Percentiles rank a stretch among this genome's conserved stretches.
phyloP scores from a whole-genome alignment of 352 stramenopile genomes.

The Pelagophyceae sp. region DNA sequence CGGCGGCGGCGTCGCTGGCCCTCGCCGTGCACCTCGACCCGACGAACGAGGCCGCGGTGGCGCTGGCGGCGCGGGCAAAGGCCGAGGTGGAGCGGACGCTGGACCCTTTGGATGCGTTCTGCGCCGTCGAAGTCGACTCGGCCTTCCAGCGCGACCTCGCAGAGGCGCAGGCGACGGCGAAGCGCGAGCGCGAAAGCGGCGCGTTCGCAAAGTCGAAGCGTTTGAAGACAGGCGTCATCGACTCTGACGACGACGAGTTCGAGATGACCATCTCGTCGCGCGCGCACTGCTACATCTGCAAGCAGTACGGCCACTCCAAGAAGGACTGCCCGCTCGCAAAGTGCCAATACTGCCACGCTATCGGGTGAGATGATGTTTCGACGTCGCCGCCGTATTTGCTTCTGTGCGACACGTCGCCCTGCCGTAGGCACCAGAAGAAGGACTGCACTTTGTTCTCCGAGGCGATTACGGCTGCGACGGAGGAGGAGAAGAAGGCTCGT shows the following conservation, averaged over 20 bases:
- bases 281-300: slow-evolving; percentile 16
- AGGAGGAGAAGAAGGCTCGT: slow-evolving; percentile 9
- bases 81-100: background rate
- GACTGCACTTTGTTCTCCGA: background rate
- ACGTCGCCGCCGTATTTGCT: too few relatives aligned
- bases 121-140: background rate
- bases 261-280: background rate
- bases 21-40: background rate
- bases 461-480: background rate
- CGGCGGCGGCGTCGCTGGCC: background rate
- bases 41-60: background rate
- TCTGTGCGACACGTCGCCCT: too few relatives aligned
- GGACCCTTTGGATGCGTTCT: slow-evolving; percentile 1
- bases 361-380: too few relatives aligned
- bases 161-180: background rate
- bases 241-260: background rate
- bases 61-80: background rate
- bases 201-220: background rate
- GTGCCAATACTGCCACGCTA: slow-evolving; percentile 10
- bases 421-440: background rate
- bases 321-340: background rate
- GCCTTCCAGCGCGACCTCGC: background rate
- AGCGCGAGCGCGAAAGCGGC: background rate
- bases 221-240: background rate
- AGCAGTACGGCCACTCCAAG: slow-evolving; percentile 15